Base-by-base conservation (phyloP, 1,284 basidiomycete genomes). In the Albatrellus sp. region DNA sequence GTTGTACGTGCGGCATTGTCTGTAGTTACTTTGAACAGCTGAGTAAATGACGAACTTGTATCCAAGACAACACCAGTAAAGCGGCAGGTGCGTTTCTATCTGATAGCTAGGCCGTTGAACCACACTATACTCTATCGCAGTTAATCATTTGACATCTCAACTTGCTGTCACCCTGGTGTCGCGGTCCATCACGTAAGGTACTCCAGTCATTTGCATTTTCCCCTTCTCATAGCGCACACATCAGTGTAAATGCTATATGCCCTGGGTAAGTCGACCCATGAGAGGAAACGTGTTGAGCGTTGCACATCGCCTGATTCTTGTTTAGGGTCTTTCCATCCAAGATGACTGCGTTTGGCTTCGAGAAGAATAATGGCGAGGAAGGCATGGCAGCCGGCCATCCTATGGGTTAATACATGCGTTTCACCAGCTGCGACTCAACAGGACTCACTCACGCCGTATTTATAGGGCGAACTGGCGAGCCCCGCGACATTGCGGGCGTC, bases 291-390 rank as follows among this genome's bases (percentile, higher is more conserved):
- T 33, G 33, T 38, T 50, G n/a, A 33, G 13, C 38, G 8, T 14
- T 30, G 29, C 41, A 34, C 33, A 28, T 17, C 13, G 36, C 5
- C 16, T 24, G 13, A 40, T 16, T 30, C 24, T 14, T 17, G 10
- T 37, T 13, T 52, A 85, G 83, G 8, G 67, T 90, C 13, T 91
- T 90, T 65, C 86, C 85, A 0, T 85, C 82, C 44, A 86, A 82
- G 60, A 92, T 93, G 90, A 92, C 90, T 1, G 74, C 81, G 0
- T 89, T 70, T 45, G 85, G 80, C 3, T 67, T 90, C 54, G 73
- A 77, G 54, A 69, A 65, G 29, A 62, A 63, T 11, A 75, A 77
- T 4, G 73, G 72, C 17, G 30, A 39, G 40, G 70, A 75, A n/a
- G 60, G 52, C 2, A 70, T 87, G 48, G 65, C 63, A 19, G 55